These are phyloP conservation scores for Huntiella savannae DNA, from an alignment of 2,329 filamentous ascomycete genomes.

Conservation along the genomic window DNA sequence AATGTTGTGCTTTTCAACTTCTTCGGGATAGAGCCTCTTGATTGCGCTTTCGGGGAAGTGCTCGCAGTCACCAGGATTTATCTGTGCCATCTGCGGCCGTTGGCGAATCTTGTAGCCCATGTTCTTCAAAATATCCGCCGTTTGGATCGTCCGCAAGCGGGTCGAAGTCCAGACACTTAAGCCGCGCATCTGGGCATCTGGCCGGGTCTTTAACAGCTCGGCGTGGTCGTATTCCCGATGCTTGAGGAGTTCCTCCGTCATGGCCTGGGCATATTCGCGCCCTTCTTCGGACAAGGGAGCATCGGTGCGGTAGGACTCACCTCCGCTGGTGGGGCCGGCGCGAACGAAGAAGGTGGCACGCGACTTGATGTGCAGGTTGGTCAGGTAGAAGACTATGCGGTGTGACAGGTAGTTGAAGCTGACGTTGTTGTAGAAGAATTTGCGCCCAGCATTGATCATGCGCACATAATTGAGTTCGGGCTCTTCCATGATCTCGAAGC, in stretches of 20 bases:
- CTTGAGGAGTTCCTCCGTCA: constrained; percentile 65
- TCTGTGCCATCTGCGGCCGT: constrained; percentile 87
- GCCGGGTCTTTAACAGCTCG: constrained; percentile 45
- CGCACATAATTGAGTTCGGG: constrained; percentile 91
- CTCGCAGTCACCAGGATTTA: constrained; percentile 92
- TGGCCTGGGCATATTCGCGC: constrained; percentile 60
- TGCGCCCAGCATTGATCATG: constrained; percentile 94
- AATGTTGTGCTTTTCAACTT: constrained; percentile 77
- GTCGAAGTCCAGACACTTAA: constrained; percentile 93
- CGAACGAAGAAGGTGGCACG: constrained; percentile 85
- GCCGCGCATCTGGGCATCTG: constrained; percentile 51
- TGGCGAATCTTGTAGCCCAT: constrained; percentile 75
- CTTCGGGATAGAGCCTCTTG: constrained; percentile 65
- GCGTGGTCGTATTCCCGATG: constrained; percentile 70
- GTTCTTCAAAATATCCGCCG: constrained; percentile 59
- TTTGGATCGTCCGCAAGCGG: constrained; percentile 74
- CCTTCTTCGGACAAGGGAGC: constrained; percentile 68
- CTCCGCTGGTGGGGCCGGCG: constrained; percentile 68
- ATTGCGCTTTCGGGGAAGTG: constrained; percentile 76
- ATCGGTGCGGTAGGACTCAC: constrained; percentile 84
- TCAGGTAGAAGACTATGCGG: constrained; percentile 92
- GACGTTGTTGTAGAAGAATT: constrained; percentile 90
- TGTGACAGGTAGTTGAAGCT: constrained; percentile 94
- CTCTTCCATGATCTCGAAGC: constrained; percentile 94
- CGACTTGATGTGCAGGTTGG: constrained; percentile 93